Conservation (phyloP, 768 basidiomycete genomes). For the Hypsizygus marmoreus region DNA sequence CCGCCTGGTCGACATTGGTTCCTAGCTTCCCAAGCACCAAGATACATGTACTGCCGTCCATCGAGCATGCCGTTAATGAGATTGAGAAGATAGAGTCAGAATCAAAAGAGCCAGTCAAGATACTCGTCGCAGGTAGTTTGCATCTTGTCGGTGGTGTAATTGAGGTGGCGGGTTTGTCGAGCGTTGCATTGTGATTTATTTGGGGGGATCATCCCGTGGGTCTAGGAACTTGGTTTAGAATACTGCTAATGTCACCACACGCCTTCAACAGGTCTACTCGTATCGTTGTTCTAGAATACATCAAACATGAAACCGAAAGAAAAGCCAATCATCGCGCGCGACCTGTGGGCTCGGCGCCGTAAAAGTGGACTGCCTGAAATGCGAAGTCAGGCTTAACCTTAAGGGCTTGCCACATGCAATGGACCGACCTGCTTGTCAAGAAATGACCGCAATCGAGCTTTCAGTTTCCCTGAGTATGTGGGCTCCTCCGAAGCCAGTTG, state of each 20-base stretch:
- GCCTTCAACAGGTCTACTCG: conserved; percentile 8
- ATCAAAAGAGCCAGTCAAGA: conserved; percentile 38
- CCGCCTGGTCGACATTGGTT: conserved; percentile 68
- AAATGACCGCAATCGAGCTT: conserved; percentile 44
- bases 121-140: conserved; percentile 91
- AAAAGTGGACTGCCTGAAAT: conserved; percentile 58
- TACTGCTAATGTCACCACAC: neutral
- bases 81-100: conserved; percentile 48
- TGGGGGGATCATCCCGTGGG: neutral
- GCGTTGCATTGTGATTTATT: conserved; percentile 52
- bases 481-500: conserved; percentile 38
- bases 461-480: conserved; percentile 31
- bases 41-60: conserved; percentile 81
- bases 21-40: conserved; percentile 60
- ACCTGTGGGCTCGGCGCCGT: conserved; percentile 36
- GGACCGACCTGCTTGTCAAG: conserved; percentile 57
- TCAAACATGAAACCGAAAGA: conserved; percentile 10
- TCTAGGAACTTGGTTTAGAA: neutral
- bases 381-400: too few relatives aligned
- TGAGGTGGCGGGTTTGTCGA: conserved; percentile 84
- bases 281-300: neutral
- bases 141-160: conserved; percentile 94
- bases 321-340: conserved; percentile 18
- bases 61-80: conserved; percentile 83
- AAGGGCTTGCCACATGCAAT: conserved; percentile 1